Base-by-base conservation (phyloP, 495 filamentous ascomycete species). In the Penicillium lividum region DNA sequence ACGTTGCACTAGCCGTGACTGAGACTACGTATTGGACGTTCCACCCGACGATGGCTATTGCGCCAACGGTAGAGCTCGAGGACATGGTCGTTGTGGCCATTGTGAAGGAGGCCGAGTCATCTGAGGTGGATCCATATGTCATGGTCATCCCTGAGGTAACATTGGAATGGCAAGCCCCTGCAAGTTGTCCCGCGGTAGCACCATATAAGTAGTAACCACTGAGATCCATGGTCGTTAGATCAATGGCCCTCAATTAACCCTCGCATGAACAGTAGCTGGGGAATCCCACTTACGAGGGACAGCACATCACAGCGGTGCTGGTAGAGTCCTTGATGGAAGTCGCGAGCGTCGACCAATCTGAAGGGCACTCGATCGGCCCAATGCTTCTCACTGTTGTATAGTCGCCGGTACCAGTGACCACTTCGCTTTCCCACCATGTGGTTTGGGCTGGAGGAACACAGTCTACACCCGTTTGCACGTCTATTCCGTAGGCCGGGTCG, bases 401-500 rank as follows among this genome's bases (percentile, higher is more conserved):
- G 42, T 15, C 42, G 18, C 15, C 18, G 5, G 7, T 44, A 22
- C 22, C 22, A 44, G 42, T 16, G 18, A 22, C 15, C 7, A 6
- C 42, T 7, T 7, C 7, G 15, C 42, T 22, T 8, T 44, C 6
- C 42, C 42, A 44, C 42, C 42, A 44, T 16, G 42, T 16, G 18
- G 42, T 44, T 22, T 9, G 7, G 15, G 42, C 42, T 16, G 42
- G 7, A 44, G 42, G 42, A 22, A 7, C 42, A 44, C 42, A 44
- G 42, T 1, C 18, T 6, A 44, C 42, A 1, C 42, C 42, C 18
- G 15, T 22, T 44, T 44, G 15, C 15, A 44, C 42, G 42, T 44
- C 42, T 6, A 44, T 44, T n/a, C 42, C 42, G 18, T 44, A 44
- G 42, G 42, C 42, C 42, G 42, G 42, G 42, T 44, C 42, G 18